Conservation (phyloP, 2,329 filamentous ascomycete species). For the Colletotrichum shisoi region DNA sequence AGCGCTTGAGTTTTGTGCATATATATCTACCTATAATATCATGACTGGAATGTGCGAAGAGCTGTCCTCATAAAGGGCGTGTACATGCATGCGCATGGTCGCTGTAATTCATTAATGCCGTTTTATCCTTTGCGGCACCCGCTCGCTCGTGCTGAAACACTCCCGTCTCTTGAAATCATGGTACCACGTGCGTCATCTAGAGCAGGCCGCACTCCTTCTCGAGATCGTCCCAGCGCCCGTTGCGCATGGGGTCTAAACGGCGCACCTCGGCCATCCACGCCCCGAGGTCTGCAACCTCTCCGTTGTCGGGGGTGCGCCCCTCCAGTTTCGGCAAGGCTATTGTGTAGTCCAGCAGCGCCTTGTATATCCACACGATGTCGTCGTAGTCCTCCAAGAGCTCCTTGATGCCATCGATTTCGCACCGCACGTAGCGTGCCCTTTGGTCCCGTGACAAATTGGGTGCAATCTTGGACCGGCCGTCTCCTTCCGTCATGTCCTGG, state of each 20-base stretch:
- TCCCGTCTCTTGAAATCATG: not conserved
- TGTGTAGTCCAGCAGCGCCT: conserved; percentile 80
- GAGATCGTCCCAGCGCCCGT: conserved; percentile 78
- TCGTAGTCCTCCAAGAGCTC: conserved; percentile 68
- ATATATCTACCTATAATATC: conserved; percentile 18
- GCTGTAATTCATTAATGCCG: conserved; percentile 26
- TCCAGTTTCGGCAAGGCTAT: conserved; percentile 65
- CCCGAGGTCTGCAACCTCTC: conserved; percentile 57
- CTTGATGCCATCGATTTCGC: conserved; percentile 77
- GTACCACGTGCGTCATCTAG: not conserved
- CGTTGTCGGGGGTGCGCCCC: conserved; percentile 50
- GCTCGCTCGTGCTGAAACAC: not conserved
- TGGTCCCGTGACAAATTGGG: conserved; percentile 68
- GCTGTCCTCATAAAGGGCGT: not conserved
- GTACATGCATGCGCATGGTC: conserved; percentile 10
- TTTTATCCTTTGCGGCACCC: not conserved
- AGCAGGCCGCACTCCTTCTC: conserved; percentile 47
- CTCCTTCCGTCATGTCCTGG: conserved; percentile 66
- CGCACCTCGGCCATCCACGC: conserved; percentile 71
- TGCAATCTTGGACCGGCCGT: conserved; percentile 65
- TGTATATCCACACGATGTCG: conserved; percentile 83
- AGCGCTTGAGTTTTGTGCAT: conserved; percentile 38
- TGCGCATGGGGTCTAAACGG: conserved; percentile 75
- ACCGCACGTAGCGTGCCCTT: conserved; percentile 69
- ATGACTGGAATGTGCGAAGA: conserved; percentile 26